These are phyloP conservation scores for Paecilomyces dactylethromorphus DNA, from an alignment of 2,329 filamentous ascomycete genomes.

Conservation along the genomic window DNA sequence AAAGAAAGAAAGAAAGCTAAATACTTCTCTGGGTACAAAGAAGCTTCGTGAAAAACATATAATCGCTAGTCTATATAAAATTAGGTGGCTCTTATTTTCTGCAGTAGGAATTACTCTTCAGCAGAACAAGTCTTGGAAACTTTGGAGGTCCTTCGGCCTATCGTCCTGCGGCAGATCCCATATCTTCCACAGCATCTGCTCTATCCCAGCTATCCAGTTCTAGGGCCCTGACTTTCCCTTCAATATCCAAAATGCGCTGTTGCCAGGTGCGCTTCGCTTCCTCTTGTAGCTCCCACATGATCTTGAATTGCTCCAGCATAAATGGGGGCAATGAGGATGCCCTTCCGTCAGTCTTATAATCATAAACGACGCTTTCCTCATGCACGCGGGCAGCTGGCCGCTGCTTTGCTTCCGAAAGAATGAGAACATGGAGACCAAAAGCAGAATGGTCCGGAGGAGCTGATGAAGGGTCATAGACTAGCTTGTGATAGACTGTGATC, in stretches of 20 bases:
- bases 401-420: conserved; percentile 69
- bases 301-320: conserved; percentile 54
- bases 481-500: conserved; percentile 76
- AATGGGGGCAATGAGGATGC: conserved; percentile 49
- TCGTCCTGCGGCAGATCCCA: conserved; percentile 39
- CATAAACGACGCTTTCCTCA: conserved; percentile 76
- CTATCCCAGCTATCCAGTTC: conserved; percentile 72
- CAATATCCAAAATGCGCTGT: conserved; percentile 49
- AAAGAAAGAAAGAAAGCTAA: not conserved
- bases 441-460: conserved; percentile 20
- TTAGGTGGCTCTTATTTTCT: not conserved
- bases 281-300: conserved; percentile 58
- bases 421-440: conserved; percentile 49
- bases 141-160: not conserved
- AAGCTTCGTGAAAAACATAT: not conserved
- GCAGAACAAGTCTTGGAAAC: not conserved
- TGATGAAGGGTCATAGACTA: conserved; percentile 48
- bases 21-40: not conserved
- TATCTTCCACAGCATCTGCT: conserved; percentile 63
- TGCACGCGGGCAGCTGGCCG: conserved; percentile 65
- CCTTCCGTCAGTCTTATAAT: conserved; percentile 58
- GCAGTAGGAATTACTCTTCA: not conserved
- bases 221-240: conserved; percentile 52
- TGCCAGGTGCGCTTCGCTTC: conserved; percentile 49
- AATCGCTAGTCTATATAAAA: not conserved